phyloP scores from a whole-genome alignment of 169 alveolate genomes.

The Eimeria tenella region DNA sequence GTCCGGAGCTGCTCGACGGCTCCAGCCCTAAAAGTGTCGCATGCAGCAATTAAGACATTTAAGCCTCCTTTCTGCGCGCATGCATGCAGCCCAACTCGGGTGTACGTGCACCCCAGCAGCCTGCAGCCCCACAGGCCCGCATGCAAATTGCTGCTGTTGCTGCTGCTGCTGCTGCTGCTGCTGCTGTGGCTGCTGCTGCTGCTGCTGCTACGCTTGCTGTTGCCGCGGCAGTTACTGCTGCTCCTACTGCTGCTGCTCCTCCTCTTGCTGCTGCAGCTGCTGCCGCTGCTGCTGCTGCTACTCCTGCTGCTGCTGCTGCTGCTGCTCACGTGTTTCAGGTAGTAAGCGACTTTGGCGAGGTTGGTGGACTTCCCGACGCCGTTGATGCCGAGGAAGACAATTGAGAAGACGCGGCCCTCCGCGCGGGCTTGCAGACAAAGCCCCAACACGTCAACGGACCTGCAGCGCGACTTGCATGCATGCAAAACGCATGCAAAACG shows the following conservation, averaged over 20 bases:
- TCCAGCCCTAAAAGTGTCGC: conserved; percentile 99
- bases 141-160: background rate
- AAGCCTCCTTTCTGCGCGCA: conserved; percentile 90
- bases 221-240: no score
- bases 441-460: conserved; percentile 81
- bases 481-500: no score
- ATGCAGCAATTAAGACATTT: conserved; percentile 98
- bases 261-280: no score
- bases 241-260: no score
- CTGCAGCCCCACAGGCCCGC: background rate
- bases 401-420: conserved; percentile 80
- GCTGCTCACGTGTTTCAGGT: conserved; percentile 87
- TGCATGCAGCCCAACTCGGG: background rate
- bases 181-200: no score
- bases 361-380: conserved; percentile 99
- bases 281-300: no score
- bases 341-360: conserved; percentile 98
- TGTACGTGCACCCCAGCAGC: background rate
- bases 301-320: no score
- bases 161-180: no score
- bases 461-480: no score
- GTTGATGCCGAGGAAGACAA: conserved; percentile 95
- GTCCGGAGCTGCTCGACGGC: conserved; percentile 99
- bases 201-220: no score
- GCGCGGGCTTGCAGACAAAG: conserved; percentile 77